Base-by-base conservation (phyloP, 768 basidiomycete species). In the Lanmaoa rubissima region DNA sequence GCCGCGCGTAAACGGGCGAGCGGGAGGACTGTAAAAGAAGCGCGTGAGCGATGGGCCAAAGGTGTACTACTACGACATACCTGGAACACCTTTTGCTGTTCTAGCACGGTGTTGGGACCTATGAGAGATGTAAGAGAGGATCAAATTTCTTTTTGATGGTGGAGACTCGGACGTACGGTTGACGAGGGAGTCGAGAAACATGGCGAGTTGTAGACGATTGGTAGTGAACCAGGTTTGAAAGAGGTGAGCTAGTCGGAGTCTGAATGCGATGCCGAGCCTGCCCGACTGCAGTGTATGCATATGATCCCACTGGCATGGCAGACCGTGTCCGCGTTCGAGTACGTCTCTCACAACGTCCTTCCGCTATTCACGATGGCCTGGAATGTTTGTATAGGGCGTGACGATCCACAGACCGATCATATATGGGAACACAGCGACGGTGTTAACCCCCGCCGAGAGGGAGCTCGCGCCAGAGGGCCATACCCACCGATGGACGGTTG, bases 401-500 rank as follows among this genome's bases (percentile, higher is more conserved):
- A 89, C 83, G 61, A 91, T 98, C 50, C 85, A 85, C 69, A 82
- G 97, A 48, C 92, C 95, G 2, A 84, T 99, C 62, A 91, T 98
- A 58, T 98, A 98, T 75, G 97, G 97, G 47, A 98, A 98, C 71
- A 90, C 88, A 13, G 92, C 96, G 34, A 79, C 82, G 1, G 84
- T 93, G 53, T 72, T 99, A 58, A 87, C 84, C 0, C 75, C 81
- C 16, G 83, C 85, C 63, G 94, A 97, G 69, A 81, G 84, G 52
- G 82, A 84, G 60, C 59, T 70, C 16, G 66, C 76, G 16, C 74
- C 80, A 28, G 79, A 82, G 8, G 91, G 94, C 61, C 94, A 95
- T 64, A 98, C 96, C 3, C 96, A 98, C 71, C 83, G 84, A 59
- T 99, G 97, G 97, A 98, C 94, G 0, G 88, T 99, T 56, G 95